Evolutionary conservation across 139 green algal genomes (phyloP).

Genomic region (Chlamydomonas incerta): DNA sequence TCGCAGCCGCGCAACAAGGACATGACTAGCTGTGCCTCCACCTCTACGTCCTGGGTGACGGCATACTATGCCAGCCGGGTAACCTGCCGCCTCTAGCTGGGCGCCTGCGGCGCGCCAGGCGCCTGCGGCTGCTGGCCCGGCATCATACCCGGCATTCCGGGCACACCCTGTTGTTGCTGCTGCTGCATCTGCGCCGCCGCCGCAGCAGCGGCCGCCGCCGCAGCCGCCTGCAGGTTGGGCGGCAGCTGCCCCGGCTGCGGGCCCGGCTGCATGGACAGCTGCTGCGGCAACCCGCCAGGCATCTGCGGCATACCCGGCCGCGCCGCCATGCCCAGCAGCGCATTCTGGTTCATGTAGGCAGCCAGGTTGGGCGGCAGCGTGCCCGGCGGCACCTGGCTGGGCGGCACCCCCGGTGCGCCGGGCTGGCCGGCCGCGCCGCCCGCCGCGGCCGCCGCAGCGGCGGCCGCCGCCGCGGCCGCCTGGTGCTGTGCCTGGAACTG

Average conservation of each 20-base stretch:
- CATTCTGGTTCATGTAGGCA: slow-evolving; percentile 19
- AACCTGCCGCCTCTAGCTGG: no score
- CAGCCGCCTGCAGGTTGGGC: slow-evolving; percentile 24
- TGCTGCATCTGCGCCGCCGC: background rate
- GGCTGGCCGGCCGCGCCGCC: slow-evolving; percentile 8
- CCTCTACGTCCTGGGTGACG: no score
- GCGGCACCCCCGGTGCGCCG: background rate
- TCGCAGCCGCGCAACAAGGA: no score
- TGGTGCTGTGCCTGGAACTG: slow-evolving; percentile 36
- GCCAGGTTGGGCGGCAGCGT: slow-evolving; percentile 8
- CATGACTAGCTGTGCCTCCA: no score
- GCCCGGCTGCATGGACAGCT: background rate
- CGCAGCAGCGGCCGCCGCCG: slow-evolving; percentile 4
- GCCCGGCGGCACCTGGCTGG: background rate
- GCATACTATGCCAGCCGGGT: no score
- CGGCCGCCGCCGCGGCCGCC: background rate
- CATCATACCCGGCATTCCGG: background rate
- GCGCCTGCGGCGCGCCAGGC: no score
- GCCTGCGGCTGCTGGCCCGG: background rate
- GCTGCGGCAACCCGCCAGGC: background rate
- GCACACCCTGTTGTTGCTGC: background rate
- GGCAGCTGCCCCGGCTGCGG: slow-evolving; percentile 18
- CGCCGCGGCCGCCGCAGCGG: background rate
- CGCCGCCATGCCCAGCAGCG: slow-evolving; percentile 19
- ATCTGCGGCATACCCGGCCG: slow-evolving; percentile 24